Conservation (phyloP, 2,329 filamentous ascomycete species). For the Lecanosticta acicola region DNA sequence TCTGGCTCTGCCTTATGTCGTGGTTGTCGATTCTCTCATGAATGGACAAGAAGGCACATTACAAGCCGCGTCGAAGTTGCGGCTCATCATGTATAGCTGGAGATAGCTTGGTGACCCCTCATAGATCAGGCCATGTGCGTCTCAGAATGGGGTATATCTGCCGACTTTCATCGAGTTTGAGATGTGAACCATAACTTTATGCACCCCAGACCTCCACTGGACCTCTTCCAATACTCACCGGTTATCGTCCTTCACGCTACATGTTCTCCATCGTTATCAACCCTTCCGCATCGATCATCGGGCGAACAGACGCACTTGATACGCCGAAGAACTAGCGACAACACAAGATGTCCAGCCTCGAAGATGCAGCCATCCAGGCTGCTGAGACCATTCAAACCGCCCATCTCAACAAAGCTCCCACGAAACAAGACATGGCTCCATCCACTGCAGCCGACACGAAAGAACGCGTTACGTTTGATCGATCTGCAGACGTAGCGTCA, state of each 20-base stretch:
- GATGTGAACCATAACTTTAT: background rate
- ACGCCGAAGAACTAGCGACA: background rate
- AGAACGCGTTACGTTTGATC: conserved; percentile 51
- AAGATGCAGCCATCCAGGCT: conserved; percentile 47
- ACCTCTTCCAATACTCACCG: background rate
- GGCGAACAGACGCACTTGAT: background rate
- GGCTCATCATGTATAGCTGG: background rate
- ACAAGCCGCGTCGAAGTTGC: too few relatives aligned
- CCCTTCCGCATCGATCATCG: background rate
- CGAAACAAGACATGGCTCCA: conserved; percentile 71
- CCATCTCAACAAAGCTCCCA: conserved; percentile 68
- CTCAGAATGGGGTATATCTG: too few relatives aligned
- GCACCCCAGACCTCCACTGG: background rate
- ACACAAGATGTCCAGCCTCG: conserved; percentile 11
- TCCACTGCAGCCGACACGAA: conserved; percentile 66
- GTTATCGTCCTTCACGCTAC: background rate
- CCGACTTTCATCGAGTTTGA: too few relatives aligned
- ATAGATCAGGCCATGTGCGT: background rate
- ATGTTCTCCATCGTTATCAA: background rate
- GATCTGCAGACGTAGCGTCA: conserved; percentile 35
- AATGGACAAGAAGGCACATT: too few relatives aligned
- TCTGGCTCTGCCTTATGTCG: background rate
- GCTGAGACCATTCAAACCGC: conserved; percentile 76
- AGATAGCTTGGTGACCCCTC: background rate
- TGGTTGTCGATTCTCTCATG: background rate